These are phyloP conservation scores for Fragaria ananassa DNA, from an alignment of 306 rosid species.

Conservation along the genomic window DNA sequence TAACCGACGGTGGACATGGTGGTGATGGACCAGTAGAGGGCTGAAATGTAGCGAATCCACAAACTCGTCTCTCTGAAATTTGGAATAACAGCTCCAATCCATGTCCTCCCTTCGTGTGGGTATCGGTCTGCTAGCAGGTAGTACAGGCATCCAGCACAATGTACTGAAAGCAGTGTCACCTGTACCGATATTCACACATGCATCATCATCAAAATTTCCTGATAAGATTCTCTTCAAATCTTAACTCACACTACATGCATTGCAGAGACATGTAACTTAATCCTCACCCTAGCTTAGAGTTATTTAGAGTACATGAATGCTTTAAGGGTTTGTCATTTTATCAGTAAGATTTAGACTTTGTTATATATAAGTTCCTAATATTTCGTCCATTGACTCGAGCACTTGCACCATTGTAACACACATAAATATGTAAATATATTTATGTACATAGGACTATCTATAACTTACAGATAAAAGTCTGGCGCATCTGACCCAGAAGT, in stretches of 20 bases:
- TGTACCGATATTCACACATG: slow-evolving; percentile 5
- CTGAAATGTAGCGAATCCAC: slow-evolving; percentile 61
- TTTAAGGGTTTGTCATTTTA: neutral
- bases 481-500: slow-evolving; percentile 78
- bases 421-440: too few relatives aligned
- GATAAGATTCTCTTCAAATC: neutral
- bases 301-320: neutral
- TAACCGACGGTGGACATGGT: slow-evolving; percentile 96
- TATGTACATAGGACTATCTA: neutral
- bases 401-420: neutral
- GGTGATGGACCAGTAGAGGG: slow-evolving; percentile 90
- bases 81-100: slow-evolving; percentile 75
- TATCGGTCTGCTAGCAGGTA: slow-evolving; percentile 72
- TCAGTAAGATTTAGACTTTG: too few relatives aligned
- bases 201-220: neutral
- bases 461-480: slow-evolving; percentile 67
- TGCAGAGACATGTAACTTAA: neutral
- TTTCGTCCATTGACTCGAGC: neutral
- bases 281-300: neutral
- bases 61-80: slow-evolving; percentile 68
- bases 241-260: neutral
- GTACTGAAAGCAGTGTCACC: slow-evolving; percentile 73
- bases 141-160: slow-evolving; percentile 84
- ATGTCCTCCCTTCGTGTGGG: slow-evolving; percentile 69
- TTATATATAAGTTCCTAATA: neutral